A percentile compares a stretch with the other conserved stretches of the same genome.
Evolutionary conservation across 768 basidiomycete species (phyloP).

Genomic region (Rhizopogon vulgaris): DNA sequence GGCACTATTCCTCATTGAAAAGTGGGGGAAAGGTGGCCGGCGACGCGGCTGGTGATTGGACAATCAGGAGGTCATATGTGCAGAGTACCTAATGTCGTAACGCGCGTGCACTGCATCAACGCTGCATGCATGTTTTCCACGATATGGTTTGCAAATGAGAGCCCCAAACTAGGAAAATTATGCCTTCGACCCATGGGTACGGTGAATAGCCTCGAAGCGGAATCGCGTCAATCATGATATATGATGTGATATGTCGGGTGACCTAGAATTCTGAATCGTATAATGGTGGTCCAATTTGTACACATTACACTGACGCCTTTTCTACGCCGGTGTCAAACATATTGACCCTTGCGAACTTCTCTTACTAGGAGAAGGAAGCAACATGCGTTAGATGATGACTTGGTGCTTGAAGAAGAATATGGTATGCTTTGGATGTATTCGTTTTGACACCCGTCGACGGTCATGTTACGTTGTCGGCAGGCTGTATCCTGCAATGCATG

Average conservation of each 20-base stretch:
- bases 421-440: neutral
- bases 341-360: neutral
- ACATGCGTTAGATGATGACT: neutral
- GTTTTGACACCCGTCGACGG: neutral
- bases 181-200: too few relatives aligned
- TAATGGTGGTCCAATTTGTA: too few relatives aligned
- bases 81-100: neutral
- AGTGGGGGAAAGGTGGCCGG: conserved; percentile 84
- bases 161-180: too few relatives aligned
- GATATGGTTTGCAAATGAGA: neutral
- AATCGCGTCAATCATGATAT: neutral
- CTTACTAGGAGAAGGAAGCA: neutral
- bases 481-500: too few relatives aligned
- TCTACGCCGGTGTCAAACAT: neutral
- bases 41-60: conserved; percentile 49
- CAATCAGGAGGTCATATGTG: neutral
- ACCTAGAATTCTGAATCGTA: too few relatives aligned
- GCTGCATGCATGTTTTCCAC: neutral
- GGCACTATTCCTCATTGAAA: conserved; percentile 78
- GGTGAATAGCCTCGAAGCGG: too few relatives aligned
- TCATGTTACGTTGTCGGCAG: neutral
- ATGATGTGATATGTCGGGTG: neutral
- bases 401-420: neutral
- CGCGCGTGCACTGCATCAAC: too few relatives aligned
- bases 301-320: too few relatives aligned